Conservation (phyloP, 2,329 filamentous ascomycete genomes). For the Ophiostoma australiae region DNA sequence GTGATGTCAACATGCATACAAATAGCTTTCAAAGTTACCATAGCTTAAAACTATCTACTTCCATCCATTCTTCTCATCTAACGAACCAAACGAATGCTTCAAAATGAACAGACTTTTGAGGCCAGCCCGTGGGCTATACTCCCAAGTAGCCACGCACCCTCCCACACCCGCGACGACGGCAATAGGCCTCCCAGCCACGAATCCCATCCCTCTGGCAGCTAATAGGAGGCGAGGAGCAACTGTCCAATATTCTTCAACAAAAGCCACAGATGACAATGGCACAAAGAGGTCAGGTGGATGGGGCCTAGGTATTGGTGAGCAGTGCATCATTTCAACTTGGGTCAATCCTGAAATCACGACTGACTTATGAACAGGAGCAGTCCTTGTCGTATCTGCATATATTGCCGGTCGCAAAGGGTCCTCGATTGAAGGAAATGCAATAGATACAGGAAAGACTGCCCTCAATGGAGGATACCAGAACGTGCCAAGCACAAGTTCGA, state of each 20-base stretch:
- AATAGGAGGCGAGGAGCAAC: not conserved
- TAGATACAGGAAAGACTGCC: not conserved
- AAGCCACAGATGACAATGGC: not conserved
- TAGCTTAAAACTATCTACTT: not conserved
- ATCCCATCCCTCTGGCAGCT: not conserved
- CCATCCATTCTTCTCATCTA: not conserved
- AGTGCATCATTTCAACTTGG: not conserved
- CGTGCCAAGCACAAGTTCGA: not conserved
- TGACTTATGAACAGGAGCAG: not conserved
- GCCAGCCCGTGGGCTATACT: not conserved
- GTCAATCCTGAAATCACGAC: not conserved
- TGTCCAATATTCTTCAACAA: not conserved
- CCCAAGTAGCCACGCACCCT: not conserved
- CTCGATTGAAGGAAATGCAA: not conserved
- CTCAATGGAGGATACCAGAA: not conserved
- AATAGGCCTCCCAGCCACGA: not conserved
- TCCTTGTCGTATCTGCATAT: not conserved
- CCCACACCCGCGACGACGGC: not conserved
- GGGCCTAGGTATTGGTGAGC: not conserved
- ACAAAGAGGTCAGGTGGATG: not conserved
- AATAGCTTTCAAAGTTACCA: not conserved
- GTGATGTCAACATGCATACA: slow-evolving; percentile 1
- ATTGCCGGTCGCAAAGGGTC: not conserved
- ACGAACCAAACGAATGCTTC: not conserved
- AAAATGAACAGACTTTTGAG: not conserved